Evolutionary conservation across 1,284 basidiomycete genomes (phyloP), one percentile per base, ranked within the genome.

Genomic region (Ceratobasidium sp.): DNA sequence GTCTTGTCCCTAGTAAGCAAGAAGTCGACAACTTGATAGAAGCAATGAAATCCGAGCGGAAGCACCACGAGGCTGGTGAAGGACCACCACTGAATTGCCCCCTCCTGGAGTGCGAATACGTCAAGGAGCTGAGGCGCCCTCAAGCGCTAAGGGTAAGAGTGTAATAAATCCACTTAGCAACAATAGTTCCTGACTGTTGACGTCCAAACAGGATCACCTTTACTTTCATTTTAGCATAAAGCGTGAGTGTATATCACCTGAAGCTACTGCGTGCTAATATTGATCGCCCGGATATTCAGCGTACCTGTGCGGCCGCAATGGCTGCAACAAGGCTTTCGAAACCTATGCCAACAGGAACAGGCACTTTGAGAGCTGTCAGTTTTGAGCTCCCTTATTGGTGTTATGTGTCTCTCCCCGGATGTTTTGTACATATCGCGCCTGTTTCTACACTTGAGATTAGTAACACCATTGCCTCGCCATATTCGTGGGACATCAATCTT

Each of bases 131-230:
- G 31, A 61, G 69, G 46, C 27, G 59, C 5, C 69, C 69, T 2
- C 69, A 73, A 19, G 69, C 69, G 24, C 22, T 73, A 9, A 62
- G 41, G 48, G 69, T 62, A 41, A 34, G 59, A 39, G 43, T 29
- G 22, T 31, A 11, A 6, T 2, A 14, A 64, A 19, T 7, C 37
- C 46, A 29, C 29, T 19, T 34, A 8, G 7, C 11, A 39, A 27
- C 62, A 11, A 48, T 14, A 31, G 2, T 19, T 11, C 22, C 31
- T 31, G 16, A 59, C 31, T 29, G 46, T 34, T 19, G 7, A 24
- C 0, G 16, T 27, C 34, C 13, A 54, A n/a, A 19, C 29, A 73
- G 69, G 69, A 73, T 51, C 69, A 73, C 48, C 41, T 73, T 3
- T 62, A 48, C 41, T 62, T 63, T 37, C 56, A 63, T 27, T 73